Conservation (phyloP, 2,329 filamentous ascomycete genomes). For the Venturia oleaginea region DNA sequence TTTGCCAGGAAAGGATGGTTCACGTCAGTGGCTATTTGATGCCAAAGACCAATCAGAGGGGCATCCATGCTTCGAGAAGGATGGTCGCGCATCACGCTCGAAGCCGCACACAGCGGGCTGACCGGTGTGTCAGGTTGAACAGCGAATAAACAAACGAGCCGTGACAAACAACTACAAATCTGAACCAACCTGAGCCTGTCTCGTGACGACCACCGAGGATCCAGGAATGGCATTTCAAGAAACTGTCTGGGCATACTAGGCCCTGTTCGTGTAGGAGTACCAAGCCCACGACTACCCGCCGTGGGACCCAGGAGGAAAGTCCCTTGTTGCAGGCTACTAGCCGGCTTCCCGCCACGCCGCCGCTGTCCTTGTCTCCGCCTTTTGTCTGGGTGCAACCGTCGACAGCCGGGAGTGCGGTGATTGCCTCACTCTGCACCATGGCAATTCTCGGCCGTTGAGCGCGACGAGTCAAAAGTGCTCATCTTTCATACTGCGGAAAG, state of each 20-base stretch:
- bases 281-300: not conserved
- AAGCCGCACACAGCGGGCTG: not conserved
- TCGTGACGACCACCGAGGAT: not conserved
- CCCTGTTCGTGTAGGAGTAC: conserved; percentile 2
- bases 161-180: not conserved
- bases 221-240: not conserved
- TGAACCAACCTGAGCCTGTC: not conserved
- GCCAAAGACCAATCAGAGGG: conserved; percentile 3
- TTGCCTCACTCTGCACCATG: not conserved
- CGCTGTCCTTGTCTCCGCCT: not conserved
- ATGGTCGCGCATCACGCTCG: conserved; percentile 4
- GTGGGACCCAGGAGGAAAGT: not conserved
- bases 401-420: not conserved
- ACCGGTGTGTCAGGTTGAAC: conserved; percentile 1
- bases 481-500: not conserved
- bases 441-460: conserved; percentile 5
- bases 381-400: not conserved
- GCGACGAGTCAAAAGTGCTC: conserved; percentile 4
- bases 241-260: not conserved
- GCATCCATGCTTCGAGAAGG: conserved; percentile 2
- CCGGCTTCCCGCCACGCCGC: not conserved
- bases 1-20: conserved; percentile 3
- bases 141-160: not conserved
- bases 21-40: not conserved
- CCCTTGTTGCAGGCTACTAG: not conserved